Conservation (phyloP, 306 rosid species). For the Phaseolus lunatus region DNA sequence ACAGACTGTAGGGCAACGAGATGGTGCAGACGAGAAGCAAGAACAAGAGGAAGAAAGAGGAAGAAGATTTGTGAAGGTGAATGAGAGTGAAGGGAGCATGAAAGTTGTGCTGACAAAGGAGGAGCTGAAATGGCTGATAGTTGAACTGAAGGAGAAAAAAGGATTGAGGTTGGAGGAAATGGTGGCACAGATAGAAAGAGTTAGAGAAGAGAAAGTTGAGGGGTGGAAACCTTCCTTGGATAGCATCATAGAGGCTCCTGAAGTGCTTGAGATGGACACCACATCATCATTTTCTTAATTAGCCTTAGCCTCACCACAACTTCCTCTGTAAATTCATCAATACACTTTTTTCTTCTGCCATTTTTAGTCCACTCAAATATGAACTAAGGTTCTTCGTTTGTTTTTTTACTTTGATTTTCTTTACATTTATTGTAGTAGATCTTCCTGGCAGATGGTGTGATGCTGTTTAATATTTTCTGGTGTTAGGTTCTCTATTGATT, state of each 20-base stretch:
- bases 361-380: too few relatives aligned
- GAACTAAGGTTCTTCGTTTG: too few relatives aligned
- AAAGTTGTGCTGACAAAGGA: constrained; percentile 79
- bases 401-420: too few relatives aligned
- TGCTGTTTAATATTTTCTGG: too few relatives aligned
- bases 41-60: constrained; percentile 20
- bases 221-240: constrained; percentile 93
- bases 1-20: constrained; percentile 33
- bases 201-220: constrained; percentile 52
- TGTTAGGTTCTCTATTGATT: too few relatives aligned
- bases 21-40: constrained; percentile 12
- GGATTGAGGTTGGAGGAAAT: constrained; percentile 64
- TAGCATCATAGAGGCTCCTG: constrained; percentile 78
- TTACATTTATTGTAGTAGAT: too few relatives aligned
- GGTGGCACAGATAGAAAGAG: constrained; percentile 63
- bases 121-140: constrained; percentile 75
- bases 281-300: background rate
- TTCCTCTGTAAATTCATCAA: too few relatives aligned
- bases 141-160: constrained; percentile 56
- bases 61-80: constrained; percentile 33
- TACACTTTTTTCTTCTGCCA: too few relatives aligned
- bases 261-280: constrained; percentile 57
- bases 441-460: too few relatives aligned
- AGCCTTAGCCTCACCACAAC: too few relatives aligned
- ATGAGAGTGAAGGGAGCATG: constrained; percentile 47